phyloP scores from a whole-genome alignment of 2,329 filamentous ascomycete genomes.

The Alternaria angustiovoidea region DNA sequence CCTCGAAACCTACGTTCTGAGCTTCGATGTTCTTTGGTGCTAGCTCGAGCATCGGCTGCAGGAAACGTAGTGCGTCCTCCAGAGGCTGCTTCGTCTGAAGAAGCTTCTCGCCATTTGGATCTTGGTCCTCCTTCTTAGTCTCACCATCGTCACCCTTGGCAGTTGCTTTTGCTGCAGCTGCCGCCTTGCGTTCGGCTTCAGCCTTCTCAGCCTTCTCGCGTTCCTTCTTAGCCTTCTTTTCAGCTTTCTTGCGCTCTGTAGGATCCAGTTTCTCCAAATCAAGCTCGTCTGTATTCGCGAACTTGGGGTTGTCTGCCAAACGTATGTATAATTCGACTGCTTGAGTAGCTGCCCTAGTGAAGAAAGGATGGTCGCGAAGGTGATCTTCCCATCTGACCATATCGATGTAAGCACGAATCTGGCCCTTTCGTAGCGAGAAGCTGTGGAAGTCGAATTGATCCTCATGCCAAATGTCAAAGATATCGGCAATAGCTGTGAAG shows the following conservation, averaged over 20 bases:
- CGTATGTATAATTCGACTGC: conserved; percentile 82
- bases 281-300: conserved; percentile 68
- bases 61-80: conserved; percentile 85
- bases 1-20: conserved; percentile 88
- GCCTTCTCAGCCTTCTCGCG: conserved; percentile 75
- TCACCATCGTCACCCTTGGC: conserved; percentile 68
- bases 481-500: conserved; percentile 85
- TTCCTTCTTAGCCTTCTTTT: conserved; percentile 90
- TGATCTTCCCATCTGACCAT: conserved; percentile 97
- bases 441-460: conserved; percentile 99
- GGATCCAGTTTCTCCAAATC: conserved; percentile 62
- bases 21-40: conserved; percentile 81
- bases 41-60: conserved; percentile 81
- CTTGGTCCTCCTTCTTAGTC: conserved; percentile 86
- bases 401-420: conserved; percentile 92
- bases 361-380: conserved; percentile 92
- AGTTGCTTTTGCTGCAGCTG: conserved; percentile 68
- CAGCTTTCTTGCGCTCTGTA: conserved; percentile 81
- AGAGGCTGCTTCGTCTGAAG: conserved; percentile 83
- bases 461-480: conserved; percentile 97
- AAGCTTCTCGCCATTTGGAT: conserved; percentile 83
- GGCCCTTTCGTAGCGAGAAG: conserved; percentile 95
- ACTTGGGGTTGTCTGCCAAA: conserved; percentile 77
- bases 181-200: conserved; percentile 80
- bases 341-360: conserved; percentile 80